Conservation (phyloP, 106 monocot genomes). For the Dioscorea alata region DNA sequence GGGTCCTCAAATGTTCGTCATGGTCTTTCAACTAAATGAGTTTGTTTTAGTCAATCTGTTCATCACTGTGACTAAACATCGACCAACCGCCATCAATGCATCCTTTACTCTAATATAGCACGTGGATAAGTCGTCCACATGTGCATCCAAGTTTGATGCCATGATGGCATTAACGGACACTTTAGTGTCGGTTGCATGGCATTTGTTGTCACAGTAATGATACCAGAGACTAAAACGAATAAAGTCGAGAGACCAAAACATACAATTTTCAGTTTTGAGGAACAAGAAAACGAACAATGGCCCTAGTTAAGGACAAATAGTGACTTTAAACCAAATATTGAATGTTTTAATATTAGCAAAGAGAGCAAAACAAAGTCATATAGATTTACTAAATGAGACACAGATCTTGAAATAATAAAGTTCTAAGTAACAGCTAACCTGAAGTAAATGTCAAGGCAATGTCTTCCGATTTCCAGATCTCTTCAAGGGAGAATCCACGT, state of each 20-base stretch:
- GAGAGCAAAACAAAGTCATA: not conserved
- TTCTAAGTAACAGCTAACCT: slow-evolving; percentile 28
- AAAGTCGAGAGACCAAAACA: not conserved
- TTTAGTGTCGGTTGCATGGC: too few relatives aligned
- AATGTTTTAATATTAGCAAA: not conserved
- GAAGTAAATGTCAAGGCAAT: slow-evolving; percentile 1
- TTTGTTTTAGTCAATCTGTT: not conserved
- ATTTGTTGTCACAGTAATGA: too few relatives aligned
- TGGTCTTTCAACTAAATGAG: not conserved
- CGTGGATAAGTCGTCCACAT: too few relatives aligned
- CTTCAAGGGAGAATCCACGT: slow-evolving; percentile 30
- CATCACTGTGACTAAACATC: too few relatives aligned
- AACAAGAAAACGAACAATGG: not conserved
- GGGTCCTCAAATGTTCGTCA: not conserved
- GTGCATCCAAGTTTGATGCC: too few relatives aligned
- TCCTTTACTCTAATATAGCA: too few relatives aligned
- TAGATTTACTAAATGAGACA: too few relatives aligned
- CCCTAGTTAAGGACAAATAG: not conserved
- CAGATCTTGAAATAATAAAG: too few relatives aligned
- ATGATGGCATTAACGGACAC: too few relatives aligned
- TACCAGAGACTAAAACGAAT: too few relatives aligned
- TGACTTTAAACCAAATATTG: too few relatives aligned
- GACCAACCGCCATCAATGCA: too few relatives aligned
- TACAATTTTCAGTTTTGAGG: not conserved
- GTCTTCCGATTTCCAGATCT: slow-evolving; percentile 49